Percentiles rank a stretch among this genome's conserved stretches.
These are phyloP conservation scores for Dothideomycetes sp. DNA, from an alignment of 2,329 filamentous ascomycete genomes.

Conservation along the genomic window DNA sequence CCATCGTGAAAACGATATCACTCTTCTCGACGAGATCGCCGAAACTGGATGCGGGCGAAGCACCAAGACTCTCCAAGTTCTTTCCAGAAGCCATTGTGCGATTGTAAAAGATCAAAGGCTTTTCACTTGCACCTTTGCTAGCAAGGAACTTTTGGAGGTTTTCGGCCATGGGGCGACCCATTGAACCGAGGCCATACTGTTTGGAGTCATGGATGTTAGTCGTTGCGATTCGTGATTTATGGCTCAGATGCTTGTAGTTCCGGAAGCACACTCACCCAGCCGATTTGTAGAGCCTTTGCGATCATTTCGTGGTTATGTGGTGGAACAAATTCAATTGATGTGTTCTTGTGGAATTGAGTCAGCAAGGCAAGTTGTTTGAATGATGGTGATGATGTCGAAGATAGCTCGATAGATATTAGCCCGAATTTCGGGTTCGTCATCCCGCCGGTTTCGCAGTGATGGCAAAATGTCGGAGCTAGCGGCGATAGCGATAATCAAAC, in stretches of 20 bases:
- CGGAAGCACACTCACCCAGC: slow-evolving; percentile 9
- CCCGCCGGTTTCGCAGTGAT: no score
- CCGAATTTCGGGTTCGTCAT: no score
- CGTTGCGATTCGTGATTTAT: neutral
- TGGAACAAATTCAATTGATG: no score
- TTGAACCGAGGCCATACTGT: slow-evolving; percentile 34
- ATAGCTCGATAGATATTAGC: no score
- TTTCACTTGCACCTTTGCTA: slow-evolving; percentile 5
- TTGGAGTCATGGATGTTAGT: neutral
- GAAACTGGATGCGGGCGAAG: slow-evolving; percentile 6
- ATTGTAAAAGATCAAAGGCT: slow-evolving; percentile 11
- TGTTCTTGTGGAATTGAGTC: no score
- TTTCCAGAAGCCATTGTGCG: slow-evolving; percentile 12
- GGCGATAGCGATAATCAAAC: no score
- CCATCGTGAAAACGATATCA: slow-evolving; percentile 14
- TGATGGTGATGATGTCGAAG: no score
- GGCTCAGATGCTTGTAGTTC: no score
- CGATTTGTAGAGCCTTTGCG: slow-evolving; percentile 8
- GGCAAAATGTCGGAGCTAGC: no score
- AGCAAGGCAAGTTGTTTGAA: no score
- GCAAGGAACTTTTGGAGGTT: slow-evolving; percentile 34
- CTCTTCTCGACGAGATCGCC: slow-evolving; percentile 8
- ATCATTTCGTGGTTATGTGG: no score
- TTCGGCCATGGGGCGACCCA: slow-evolving; percentile 37
- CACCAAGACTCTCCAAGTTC: slow-evolving; percentile 7